phyloP scores from a whole-genome alignment of 75 land plant species.

The Cupressus sempervirens region DNA sequence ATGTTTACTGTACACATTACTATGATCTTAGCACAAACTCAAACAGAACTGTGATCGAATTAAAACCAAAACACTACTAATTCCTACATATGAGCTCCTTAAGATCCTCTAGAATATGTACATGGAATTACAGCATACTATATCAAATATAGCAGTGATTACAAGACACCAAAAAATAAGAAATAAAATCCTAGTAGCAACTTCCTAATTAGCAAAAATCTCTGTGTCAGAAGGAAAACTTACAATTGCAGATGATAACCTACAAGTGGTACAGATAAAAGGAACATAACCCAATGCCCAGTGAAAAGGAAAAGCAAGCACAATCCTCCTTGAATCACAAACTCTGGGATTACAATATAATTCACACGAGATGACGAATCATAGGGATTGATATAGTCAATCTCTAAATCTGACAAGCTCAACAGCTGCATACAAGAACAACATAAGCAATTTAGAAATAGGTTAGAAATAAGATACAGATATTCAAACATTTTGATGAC shows the following conservation, averaged over 20 bases:
- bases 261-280: constrained; percentile 47
- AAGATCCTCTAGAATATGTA: background rate
- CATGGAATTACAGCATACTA: background rate
- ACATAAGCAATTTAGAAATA: background rate
- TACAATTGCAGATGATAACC: constrained; percentile 69
- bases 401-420: constrained; percentile 78
- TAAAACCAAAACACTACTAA: background rate
- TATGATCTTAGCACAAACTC: background rate
- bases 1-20: background rate
- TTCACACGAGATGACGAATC: constrained; percentile 77
- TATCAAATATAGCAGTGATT: background rate
- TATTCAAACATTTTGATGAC: background rate
- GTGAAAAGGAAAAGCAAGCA: constrained; percentile 55
- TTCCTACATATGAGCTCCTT: background rate
- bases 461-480: background rate
- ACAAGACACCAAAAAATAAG: background rate
- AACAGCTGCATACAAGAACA: constrained; percentile 51
- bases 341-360: constrained; percentile 64
- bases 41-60: background rate
- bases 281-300: constrained; percentile 78
- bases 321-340: constrained; percentile 55
- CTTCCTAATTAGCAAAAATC: background rate
- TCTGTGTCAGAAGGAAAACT: constrained; percentile 25
- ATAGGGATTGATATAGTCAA: constrained; percentile 81
- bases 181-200: background rate